Conservation (phyloP, 2,329 filamentous ascomycete species). For the Aspergillaceae sp. region DNA sequence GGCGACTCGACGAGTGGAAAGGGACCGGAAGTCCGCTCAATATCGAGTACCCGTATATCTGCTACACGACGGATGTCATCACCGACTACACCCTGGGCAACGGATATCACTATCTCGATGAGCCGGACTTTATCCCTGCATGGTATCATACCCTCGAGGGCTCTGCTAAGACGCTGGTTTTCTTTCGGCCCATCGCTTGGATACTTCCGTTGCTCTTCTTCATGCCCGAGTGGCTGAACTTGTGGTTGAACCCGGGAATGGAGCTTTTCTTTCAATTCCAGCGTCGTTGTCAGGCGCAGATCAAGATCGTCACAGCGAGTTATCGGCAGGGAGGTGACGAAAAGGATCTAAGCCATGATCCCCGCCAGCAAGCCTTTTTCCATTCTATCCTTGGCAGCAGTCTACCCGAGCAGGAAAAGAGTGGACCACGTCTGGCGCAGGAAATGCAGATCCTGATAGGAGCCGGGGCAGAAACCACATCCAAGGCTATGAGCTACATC, state of each 20-base stretch:
- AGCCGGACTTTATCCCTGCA: constrained; percentile 20
- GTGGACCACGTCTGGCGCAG: constrained; percentile 20
- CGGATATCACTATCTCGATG: constrained; percentile 23
- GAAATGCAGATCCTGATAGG: constrained; percentile 22
- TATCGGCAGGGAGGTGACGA: constrained; percentile 2
- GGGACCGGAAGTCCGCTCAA: constrained; percentile 11
- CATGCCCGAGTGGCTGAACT: constrained; percentile 11
- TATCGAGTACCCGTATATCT: constrained; percentile 28
- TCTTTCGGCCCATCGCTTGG: constrained; percentile 17
- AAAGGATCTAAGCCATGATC: neutral
- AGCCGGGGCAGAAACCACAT: constrained; percentile 28
- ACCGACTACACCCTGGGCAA: constrained; percentile 34
- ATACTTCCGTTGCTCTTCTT: constrained; percentile 12
- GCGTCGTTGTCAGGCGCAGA: constrained; percentile 7
- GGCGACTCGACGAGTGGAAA: constrained; percentile 13
- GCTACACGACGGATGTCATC: constrained; percentile 40
- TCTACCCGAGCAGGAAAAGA: constrained; percentile 27
- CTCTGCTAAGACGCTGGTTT: constrained; percentile 13
- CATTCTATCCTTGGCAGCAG: constrained; percentile 20
- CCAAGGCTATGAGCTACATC: constrained; percentile 15
- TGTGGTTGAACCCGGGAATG: constrained; percentile 15
- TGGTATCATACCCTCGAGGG: constrained; percentile 22
- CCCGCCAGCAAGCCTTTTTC: constrained; percentile 17
- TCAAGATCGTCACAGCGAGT: constrained; percentile 6
- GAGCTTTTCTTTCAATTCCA: constrained; percentile 15